Evolutionary conservation across 2,329 filamentous ascomycete genomes (phyloP).

Genomic region (Setomelanomma holmii): DNA sequence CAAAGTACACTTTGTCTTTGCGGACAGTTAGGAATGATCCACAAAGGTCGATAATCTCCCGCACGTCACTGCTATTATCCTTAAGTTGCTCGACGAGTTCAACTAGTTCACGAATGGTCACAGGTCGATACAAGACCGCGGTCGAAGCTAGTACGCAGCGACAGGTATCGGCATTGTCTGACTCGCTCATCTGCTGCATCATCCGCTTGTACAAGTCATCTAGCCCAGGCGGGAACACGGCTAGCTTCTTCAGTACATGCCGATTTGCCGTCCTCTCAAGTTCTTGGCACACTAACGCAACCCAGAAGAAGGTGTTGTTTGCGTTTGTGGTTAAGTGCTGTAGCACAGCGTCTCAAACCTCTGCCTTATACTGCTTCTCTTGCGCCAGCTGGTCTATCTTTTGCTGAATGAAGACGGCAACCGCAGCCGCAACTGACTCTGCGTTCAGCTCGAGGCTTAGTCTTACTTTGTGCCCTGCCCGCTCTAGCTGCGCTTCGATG

Average conservation of each 20-base stretch:
- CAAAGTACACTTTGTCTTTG: constrained; percentile 30
- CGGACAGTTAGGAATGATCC: constrained; percentile 3
- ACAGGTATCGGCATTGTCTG: constrained; percentile 40
- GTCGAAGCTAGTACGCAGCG: constrained; percentile 45
- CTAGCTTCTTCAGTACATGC: constrained; percentile 20
- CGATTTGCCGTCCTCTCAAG: constrained; percentile 31
- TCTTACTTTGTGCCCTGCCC: constrained; percentile 23
- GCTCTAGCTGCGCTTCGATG: constrained; percentile 46
- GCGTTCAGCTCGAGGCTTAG: constrained; percentile 48
- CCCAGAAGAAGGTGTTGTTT: too few relatives aligned
- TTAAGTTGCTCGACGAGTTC: constrained; percentile 25
- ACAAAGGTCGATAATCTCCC: constrained; percentile 32
- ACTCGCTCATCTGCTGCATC: constrained; percentile 42
- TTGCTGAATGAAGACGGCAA: constrained; percentile 47
- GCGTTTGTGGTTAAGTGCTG: constrained; percentile 42
- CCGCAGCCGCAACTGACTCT: constrained; percentile 41
- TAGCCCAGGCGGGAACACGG: constrained; percentile 46
- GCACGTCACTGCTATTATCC: constrained; percentile 5
- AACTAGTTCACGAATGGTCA: constrained; percentile 47
- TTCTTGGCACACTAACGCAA: constrained; percentile 41
- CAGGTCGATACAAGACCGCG: constrained; percentile 45
- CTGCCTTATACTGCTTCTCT: constrained; percentile 46
- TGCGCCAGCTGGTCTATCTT: constrained; percentile 42
- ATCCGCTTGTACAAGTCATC: constrained; percentile 51
- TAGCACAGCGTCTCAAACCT: constrained; percentile 30